phyloP scores from a whole-genome alignment of 768 basidiomycete species.

The Amyloporia xantha region DNA sequence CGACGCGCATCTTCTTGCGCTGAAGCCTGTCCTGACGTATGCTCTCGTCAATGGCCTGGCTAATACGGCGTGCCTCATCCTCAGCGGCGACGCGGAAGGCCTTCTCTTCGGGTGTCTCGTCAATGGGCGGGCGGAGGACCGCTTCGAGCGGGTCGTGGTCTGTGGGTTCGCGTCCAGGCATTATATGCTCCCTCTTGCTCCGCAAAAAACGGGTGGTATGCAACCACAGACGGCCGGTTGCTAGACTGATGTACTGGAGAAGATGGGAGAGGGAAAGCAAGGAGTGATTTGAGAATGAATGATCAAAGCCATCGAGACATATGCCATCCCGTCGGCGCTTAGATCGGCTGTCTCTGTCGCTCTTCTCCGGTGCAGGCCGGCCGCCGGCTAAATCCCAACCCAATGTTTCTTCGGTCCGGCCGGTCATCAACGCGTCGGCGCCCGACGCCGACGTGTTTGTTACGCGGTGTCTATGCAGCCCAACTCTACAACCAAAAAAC shows the following conservation, averaged over 20 bases:
- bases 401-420: too few relatives aligned
- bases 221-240: neutral
- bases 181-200: too few relatives aligned
- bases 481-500: too few relatives aligned
- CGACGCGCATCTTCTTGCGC: slow-evolving; percentile 60
- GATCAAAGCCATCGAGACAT: slow-evolving; percentile 8
- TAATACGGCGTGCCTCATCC: slow-evolving; percentile 59
- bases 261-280: slow-evolving; percentile 15
- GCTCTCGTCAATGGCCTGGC: slow-evolving; percentile 65
- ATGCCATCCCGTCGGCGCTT: slow-evolving; percentile 6
- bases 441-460: too few relatives aligned
- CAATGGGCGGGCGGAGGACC: slow-evolving; percentile 55
- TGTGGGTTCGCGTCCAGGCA: slow-evolving; percentile 21
- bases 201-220: too few relatives aligned
- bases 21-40: slow-evolving; percentile 38
- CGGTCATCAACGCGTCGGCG: too few relatives aligned
- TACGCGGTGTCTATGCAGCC: too few relatives aligned
- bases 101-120: slow-evolving; percentile 59
- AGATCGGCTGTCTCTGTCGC: slow-evolving; percentile 2
- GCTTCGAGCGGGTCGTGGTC: slow-evolving; percentile 58
- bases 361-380: too few relatives aligned
- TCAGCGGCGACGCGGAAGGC: slow-evolving; percentile 47
- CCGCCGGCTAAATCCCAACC: too few relatives aligned
- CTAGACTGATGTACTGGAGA: slow-evolving; percentile 4
- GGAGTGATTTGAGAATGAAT: slow-evolving; percentile 10